Base-by-base conservation (phyloP, 441 rosid genomes). In the Pelargonium fulgidum region DNA sequence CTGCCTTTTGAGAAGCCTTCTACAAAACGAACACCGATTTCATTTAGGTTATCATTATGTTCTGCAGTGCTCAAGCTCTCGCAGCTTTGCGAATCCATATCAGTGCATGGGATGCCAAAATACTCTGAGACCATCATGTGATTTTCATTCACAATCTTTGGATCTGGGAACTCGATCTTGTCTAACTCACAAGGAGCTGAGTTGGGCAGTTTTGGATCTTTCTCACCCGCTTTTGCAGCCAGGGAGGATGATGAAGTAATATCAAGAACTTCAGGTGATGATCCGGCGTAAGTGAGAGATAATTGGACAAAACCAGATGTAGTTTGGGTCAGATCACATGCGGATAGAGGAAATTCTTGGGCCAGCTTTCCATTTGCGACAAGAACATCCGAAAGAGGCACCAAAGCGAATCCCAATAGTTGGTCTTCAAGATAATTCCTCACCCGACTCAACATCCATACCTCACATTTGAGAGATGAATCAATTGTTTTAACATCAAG, bases 21-120 rank as follows among this genome's bases (percentile, higher is more conserved):
- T 1, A 45, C 52, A 9, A 45, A 45, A 13, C 52, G 14, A 45
- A 45, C 52, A 8, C 52, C 52, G 52, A 45, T 45, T 10, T 45
- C 52, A 12, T 45, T 45, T 9, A 45, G n/a, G 52, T 45, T 13
- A 11, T 45, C 52, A 13, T 9, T 14, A 3, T 45, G 11, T 13
- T 45, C 52, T 45, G 52, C 52, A 45, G 13, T 10, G 52, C 52
- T 45, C 52, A 45, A 45, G 52, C 52, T 45, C 59, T 52, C 59
- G 8, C 20, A 52, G 20, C 59, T 52, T 52, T 52, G 59, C 5
- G 39, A 33, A 33, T 33, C 39, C 39, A 33, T 33, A 33, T 33
- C 39, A 33, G 39, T 33, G 39, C 39, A 33, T 52, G 59, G 16
- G 14, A 12, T 16, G 7, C 59, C 59, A 52, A 52, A 52, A 7